These are phyloP conservation scores for Xeromyces bisporus DNA, from an alignment of 495 filamentous ascomycete genomes.

Conservation along the genomic window DNA sequence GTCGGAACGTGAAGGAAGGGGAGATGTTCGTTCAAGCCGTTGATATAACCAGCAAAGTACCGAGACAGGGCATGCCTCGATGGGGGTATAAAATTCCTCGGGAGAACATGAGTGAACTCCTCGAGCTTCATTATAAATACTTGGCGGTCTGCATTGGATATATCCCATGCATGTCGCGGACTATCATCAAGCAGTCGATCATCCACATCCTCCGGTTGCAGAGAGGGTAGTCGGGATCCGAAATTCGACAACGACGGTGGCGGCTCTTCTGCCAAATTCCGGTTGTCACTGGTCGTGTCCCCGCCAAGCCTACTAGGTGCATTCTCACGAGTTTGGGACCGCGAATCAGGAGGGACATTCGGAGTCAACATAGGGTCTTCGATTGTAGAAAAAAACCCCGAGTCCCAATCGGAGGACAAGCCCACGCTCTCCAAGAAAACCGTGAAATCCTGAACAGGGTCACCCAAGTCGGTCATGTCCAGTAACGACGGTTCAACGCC, in stretches of 20 bases:
- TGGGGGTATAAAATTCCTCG: constrained; percentile 44
- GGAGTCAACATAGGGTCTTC: constrained; percentile 28
- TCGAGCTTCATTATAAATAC: constrained; percentile 45
- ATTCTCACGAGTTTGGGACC: constrained; percentile 17
- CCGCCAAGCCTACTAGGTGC: constrained; percentile 16
- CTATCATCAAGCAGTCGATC: constrained; percentile 32
- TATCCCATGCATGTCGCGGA: constrained; percentile 42
- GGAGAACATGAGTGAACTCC: constrained; percentile 50
- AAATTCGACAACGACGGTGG: constrained; percentile 44
- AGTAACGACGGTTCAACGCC: constrained; percentile 30
- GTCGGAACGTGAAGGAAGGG: constrained; percentile 35
- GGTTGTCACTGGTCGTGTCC: constrained; percentile 23
- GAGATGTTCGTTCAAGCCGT: constrained; percentile 31
- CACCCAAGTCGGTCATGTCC: constrained; percentile 29
- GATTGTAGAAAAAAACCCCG: constrained; percentile 29
- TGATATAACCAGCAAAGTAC: constrained; percentile 34
- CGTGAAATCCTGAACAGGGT: constrained; percentile 34
- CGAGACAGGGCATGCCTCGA: constrained; percentile 29
- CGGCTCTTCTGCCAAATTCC: constrained; percentile 21
- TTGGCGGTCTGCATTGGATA: constrained; percentile 45
- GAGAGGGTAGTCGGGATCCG: constrained; percentile 49
- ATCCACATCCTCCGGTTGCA: constrained; percentile 46
- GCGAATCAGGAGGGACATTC: constrained; percentile 23
- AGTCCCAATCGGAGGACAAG: constrained; percentile 35
- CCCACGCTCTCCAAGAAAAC: constrained; percentile 34